Evolutionary conservation across 176 grass and related monocot species (phyloP).

Genomic region (Zizania latifolia): DNA sequence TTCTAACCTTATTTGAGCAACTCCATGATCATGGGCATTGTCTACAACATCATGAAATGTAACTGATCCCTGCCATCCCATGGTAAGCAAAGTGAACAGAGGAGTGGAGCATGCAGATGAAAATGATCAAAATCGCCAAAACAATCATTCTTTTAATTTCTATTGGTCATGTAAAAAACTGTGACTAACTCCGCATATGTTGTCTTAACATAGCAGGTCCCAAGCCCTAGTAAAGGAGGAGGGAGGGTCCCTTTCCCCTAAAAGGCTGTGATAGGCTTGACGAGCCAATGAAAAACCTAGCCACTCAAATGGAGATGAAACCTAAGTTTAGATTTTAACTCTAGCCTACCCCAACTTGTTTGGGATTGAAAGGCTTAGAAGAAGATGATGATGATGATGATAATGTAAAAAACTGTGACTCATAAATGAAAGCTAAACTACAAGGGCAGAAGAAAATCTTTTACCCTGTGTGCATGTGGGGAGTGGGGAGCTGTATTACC

Average conservation of each 20-base stretch:
- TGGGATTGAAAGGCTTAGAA: no score
- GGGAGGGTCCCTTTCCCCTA: no score
- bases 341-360: no score
- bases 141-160: neutral
- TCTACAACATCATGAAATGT: slow-evolving; percentile 94
- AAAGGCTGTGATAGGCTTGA: no score
- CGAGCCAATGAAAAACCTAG: no score
- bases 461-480: neutral
- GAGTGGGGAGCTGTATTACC: slow-evolving; percentile 34
- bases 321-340: no score
- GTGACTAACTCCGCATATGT: no score
- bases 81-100: slow-evolving; percentile 24
- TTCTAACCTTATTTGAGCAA: slow-evolving; percentile 86
- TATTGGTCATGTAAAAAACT: neutral
- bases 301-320: no score
- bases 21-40: slow-evolving; percentile 57
- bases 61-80: slow-evolving; percentile 60
- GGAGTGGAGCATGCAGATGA: neutral
- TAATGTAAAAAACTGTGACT: no score
- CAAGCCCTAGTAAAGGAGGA: no score
- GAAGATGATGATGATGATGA: no score
- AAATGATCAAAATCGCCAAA: slow-evolving; percentile 7
- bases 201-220: no score
- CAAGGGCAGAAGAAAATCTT: neutral
- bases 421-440: neutral